Percentiles rank a stretch among this genome's conserved stretches.
phyloP scores from a whole-genome alignment of 805 yeast species.

The Sporopachydermia lactativora region DNA sequence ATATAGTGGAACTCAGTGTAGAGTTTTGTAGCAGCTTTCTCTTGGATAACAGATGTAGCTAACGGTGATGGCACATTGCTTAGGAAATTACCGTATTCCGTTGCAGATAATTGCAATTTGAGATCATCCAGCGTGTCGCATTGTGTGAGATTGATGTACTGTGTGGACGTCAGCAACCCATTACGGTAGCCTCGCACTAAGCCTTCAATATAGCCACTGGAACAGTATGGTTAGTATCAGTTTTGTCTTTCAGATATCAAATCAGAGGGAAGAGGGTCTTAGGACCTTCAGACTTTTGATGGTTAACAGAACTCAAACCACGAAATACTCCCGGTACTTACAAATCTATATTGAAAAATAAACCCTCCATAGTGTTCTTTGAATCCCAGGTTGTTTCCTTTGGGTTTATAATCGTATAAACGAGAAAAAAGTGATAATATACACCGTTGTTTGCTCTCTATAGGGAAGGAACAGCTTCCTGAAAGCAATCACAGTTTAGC shows the following conservation, averaged over 20 bases:
- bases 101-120: constrained; percentile 84
- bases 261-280: neutral
- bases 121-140: constrained; percentile 92
- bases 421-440: too few species aligned
- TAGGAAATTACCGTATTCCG: constrained; percentile 89
- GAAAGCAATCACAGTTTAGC: too few species aligned
- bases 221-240: constrained; percentile 6
- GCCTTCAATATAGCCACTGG: constrained; percentile 80
- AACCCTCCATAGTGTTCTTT: constrained; percentile 99
- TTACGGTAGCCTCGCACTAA: constrained; percentile 88
- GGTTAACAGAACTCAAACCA: neutral
- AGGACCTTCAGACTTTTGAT: neutral
- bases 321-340: constrained; percentile 11
- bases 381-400: too few species aligned
- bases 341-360: constrained; percentile 75
- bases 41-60: constrained; percentile 78
- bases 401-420: too few species aligned
- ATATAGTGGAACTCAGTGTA: constrained; percentile 78
- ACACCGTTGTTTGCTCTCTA: too few species aligned
- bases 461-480: too few species aligned
- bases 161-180: constrained; percentile 63
- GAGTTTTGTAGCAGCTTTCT: constrained; percentile 56
- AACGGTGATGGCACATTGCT: constrained; percentile 73
- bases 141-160: constrained; percentile 85
- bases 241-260: neutral